Percentiles rank a stretch among this genome's conserved stretches.
phyloP scores from a whole-genome alignment of 208 protist genomes.

The Porcisia hertigi region DNA sequence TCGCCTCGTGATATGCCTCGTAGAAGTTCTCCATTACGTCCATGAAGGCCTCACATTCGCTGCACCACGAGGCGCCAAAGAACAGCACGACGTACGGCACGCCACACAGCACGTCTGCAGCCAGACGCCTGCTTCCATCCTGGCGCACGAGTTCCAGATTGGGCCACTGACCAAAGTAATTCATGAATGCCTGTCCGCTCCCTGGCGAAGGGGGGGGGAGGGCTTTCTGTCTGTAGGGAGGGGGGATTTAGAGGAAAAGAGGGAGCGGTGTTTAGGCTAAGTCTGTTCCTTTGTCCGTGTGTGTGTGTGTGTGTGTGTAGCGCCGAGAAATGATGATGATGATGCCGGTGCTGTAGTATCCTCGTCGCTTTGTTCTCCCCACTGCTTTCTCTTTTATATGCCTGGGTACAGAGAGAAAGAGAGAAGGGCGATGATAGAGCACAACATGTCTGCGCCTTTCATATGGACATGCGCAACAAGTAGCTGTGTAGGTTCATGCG shows the following conservation, averaged over 20 bases:
- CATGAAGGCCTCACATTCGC: constrained; percentile 19
- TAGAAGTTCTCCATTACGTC: constrained; percentile 32
- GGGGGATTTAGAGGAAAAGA: too few species aligned
- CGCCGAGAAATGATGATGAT: background rate
- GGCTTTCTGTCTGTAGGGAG: background rate
- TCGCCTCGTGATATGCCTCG: constrained; percentile 20
- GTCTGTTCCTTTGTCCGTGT: background rate
- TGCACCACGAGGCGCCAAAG: constrained; percentile 37
- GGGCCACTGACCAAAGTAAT: constrained; percentile 57
- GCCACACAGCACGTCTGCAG: constrained; percentile 23
- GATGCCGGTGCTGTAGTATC: too few species aligned
- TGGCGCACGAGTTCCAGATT: constrained; percentile 33
- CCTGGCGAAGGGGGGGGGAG: background rate
- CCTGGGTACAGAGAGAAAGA: background rate
- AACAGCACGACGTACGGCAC: constrained; percentile 32
- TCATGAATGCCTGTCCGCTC: constrained; percentile 11
- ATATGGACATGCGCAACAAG: background rate
- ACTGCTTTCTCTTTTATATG: background rate
- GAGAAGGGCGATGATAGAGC: background rate
- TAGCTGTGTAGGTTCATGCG: background rate
- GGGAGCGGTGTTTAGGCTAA: too few species aligned
- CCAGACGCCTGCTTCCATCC: constrained; percentile 28
- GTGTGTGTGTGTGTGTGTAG: constrained; percentile 1
- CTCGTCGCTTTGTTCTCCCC: too few species aligned
- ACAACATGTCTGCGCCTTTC: background rate